Evolutionary conservation across 2,329 filamentous ascomycete genomes (phyloP).

Genomic region (Penicillium sp.): DNA sequence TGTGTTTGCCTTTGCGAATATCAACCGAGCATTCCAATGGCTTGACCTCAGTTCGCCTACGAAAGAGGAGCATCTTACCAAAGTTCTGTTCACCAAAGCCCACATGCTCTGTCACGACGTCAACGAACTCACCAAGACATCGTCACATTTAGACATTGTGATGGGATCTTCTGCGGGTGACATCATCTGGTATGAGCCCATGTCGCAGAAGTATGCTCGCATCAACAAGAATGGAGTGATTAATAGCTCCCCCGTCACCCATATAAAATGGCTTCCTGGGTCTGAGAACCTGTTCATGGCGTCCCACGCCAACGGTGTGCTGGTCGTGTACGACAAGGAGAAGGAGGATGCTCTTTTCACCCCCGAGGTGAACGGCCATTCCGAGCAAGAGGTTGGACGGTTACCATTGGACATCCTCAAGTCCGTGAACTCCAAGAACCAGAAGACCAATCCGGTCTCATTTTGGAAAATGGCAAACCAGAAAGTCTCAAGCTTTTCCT

Average conservation of each 20-base stretch:
- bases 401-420: slow-evolving; percentile 71
- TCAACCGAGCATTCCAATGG: slow-evolving; percentile 96
- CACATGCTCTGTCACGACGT: slow-evolving; percentile 94
- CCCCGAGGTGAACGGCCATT: slow-evolving; percentile 56
- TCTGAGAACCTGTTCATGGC: slow-evolving; percentile 92
- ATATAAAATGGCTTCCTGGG: slow-evolving; percentile 90
- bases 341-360: slow-evolving; percentile 83
- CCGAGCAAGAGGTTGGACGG: slow-evolving; percentile 27
- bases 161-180: slow-evolving; percentile 97
- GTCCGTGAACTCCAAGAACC: slow-evolving; percentile 89
- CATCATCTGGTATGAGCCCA: slow-evolving; percentile 97
- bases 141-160: slow-evolving; percentile 80
- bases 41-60: slow-evolving; percentile 73
- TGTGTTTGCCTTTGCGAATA: slow-evolving; percentile 88
- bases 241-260: slow-evolving; percentile 78
- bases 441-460: slow-evolving; percentile 88
- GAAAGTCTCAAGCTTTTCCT: slow-evolving; percentile 84
- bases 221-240: slow-evolving; percentile 97
- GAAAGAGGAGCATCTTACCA: slow-evolving; percentile 84
- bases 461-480: slow-evolving; percentile 92
- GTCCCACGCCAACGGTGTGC: slow-evolving; percentile 83
- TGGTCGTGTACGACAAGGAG: slow-evolving; percentile 96
- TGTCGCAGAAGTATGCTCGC: slow-evolving; percentile 91
- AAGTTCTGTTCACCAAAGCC: slow-evolving; percentile 94
- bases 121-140: slow-evolving; percentile 76